phyloP scores from a whole-genome alignment of 305 asterid species.

The Lippia alba region DNA sequence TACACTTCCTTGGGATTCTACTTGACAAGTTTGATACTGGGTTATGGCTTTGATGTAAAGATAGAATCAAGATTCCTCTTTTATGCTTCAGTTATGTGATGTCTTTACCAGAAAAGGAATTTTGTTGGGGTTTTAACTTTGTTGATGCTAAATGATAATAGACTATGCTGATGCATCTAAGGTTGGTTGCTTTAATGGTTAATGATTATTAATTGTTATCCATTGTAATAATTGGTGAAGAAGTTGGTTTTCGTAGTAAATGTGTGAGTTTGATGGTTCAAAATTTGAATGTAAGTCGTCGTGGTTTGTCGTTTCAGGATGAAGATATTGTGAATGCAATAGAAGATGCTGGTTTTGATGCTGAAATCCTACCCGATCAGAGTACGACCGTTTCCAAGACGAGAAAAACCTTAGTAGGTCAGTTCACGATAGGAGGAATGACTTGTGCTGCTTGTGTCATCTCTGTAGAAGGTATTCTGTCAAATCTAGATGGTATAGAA shows the following conservation, averaged over 20 bases:
- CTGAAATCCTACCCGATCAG: conserved; percentile 56
- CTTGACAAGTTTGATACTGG: not conserved
- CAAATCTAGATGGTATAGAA: conserved; percentile 56
- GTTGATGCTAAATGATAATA: not conserved
- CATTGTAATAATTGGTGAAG: not conserved
- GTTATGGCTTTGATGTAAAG: not conserved
- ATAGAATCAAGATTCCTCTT: not conserved
- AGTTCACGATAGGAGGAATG: conserved; percentile 77
- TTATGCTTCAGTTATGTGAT: not conserved
- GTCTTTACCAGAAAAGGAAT: not conserved
- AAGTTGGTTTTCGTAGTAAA: not conserved
- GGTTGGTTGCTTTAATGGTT: not conserved
- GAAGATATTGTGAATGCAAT: conserved; percentile 61
- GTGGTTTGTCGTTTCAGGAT: conserved; percentile 46
- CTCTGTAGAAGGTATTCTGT: conserved; percentile 68
- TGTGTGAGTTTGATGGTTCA: not conserved
- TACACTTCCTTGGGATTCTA: not conserved
- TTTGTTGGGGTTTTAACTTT: not conserved
- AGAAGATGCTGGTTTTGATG: conserved; percentile 81
- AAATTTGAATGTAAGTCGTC: not conserved
- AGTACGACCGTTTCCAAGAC: conserved; percentile 41
- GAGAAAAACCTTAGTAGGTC: conserved; percentile 53
- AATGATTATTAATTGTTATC: not conserved
- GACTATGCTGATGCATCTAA: not conserved
- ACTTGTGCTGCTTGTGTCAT: conserved; percentile 77